Base-by-base conservation (phyloP, 345 rosid genomes). In the Heritiera fomes region DNA sequence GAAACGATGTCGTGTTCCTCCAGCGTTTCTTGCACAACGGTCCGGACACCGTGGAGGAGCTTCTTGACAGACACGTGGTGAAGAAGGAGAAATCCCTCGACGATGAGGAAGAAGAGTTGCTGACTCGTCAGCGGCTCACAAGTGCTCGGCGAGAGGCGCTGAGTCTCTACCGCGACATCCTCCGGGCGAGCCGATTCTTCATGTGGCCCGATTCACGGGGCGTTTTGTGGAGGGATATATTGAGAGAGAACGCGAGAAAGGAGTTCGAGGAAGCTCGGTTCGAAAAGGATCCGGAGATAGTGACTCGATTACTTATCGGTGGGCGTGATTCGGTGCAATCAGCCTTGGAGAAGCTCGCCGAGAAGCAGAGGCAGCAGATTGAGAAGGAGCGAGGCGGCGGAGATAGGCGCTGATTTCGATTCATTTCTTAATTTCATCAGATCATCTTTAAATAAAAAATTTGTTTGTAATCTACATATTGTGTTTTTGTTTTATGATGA, bases 161-260 rank as follows among this genome's bases (percentile, higher is more conserved):
- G 88, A 82, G 85, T 80, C 90, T 95, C 46, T 95, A 95, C 85
- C 83, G 99, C 68, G 97, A 95, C 80, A 90, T 93, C 55, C 79
- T 92, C n/a, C 89, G 98, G 45, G 99, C 91, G 68, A 87, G 90
- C 38, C 90, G 95, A 52, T 95, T 90, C 85, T 95, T 91, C 86
- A 81, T 47, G 86, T 92, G 97, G 99, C 82, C 88, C 1, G 96
- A 93, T 83, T 73, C 90, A 2, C 88, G 90, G 13, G 99, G 99
- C 41, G 73, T 83, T 14, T 7, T 87, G 72, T 95, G 99, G 98
- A 88, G 88, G 52, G 99, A 93, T 43, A 82, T 90, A 9, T 77
- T 95, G 83, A 87, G 98, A 66, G 97, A 89, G 71, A 93, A 90
- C 85, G 95, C 94, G 0, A 83, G 96, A 83, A 96, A 87, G 81